Evolutionary conservation across 2,329 filamentous ascomycete species (phyloP).

Genomic region (Xylaria hypoxylon): DNA sequence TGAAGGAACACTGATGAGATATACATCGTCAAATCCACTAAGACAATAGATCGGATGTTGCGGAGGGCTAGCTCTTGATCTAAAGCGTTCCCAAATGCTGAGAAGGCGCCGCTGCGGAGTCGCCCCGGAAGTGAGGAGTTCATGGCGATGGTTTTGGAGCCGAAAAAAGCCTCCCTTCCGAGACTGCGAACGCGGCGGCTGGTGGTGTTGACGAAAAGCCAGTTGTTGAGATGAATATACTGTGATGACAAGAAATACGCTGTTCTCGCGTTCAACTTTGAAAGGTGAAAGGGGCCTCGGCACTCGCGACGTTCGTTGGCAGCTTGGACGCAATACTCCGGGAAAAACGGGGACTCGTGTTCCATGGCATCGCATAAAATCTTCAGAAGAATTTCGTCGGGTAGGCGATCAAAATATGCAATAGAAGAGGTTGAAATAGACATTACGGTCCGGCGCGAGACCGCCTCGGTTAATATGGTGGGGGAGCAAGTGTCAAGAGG

Average conservation of each 20-base stretch:
- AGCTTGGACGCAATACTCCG: conserved; percentile 6
- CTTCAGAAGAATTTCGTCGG: conserved; percentile 29
- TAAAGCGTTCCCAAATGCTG: neutral
- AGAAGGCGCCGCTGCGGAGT: neutral
- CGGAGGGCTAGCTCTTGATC: conserved; percentile 9
- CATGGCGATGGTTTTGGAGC: conserved; percentile 25
- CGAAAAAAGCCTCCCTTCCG: conserved; percentile 23
- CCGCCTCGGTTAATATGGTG: neutral
- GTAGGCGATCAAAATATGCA: conserved; percentile 24
- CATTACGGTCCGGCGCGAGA: neutral
- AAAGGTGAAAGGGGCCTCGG: neutral
- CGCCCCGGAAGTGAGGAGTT: neutral
- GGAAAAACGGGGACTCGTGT: conserved; percentile 6
- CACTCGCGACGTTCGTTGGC: neutral
- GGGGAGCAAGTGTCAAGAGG: neutral
- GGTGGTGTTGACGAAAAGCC: conserved; percentile 17
- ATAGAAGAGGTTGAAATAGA: neutral
- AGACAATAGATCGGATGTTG: conserved; percentile 13
- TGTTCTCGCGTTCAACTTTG: neutral
- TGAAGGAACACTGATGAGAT: neutral
- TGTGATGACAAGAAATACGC: conserved; percentile 10
- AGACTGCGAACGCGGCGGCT: conserved; percentile 27
- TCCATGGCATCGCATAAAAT: conserved; percentile 25
- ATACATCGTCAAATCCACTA: conserved; percentile 1
- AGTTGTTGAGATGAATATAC: conserved; percentile 3